Base-by-base conservation (phyloP, 768 basidiomycete genomes). In the Mycena sanguinolenta region DNA sequence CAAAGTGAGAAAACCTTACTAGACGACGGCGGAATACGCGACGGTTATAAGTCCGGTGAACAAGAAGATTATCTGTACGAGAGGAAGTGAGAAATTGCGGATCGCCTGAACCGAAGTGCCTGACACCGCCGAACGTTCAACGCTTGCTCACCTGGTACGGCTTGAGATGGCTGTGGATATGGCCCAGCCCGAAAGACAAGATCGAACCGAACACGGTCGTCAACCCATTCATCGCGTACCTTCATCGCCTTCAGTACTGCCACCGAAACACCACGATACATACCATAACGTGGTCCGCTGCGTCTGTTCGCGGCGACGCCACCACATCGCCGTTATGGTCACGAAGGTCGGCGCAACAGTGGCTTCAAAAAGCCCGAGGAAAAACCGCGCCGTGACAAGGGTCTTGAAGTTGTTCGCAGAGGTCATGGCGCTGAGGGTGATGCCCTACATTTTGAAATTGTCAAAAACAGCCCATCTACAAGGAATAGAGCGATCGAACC, bases 261-360 rank as follows among this genome's bases (percentile, higher is more conserved):
- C 3, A 39, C 16, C 39, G 8, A 14, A 34, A 14, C 8, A 14
- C 8, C 6, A 39, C 39, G 8, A 39, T 14, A 39, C 39, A 17
- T 39, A 74, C 73, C 73, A 72, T 16, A 71, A 14, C 19, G 34
- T 39, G 12, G 70, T 70, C 25, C 73, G 68, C 46, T 67, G 60
- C 8, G 73, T 69, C 59, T 74, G 73, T 39, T 74, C 73, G 30
- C 68, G 67, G 27, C 73, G 70, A 19, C 73, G 70, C 70, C 70
- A 74, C 73, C 73, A 74, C 70, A 72, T 71, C 8, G 73, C 70
- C n/a, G 73, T 74, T 39, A 74, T 72, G n/a, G 70, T 72, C 16
- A 71, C 70, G 28, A 74, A 74, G 2, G 67, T 68, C 3, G 73
- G 73, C 28, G 70, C 65, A 8, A 70, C 68, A 1, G 71, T 70